These are phyloP conservation scores for Selenicereus undatus DNA, from an alignment of 148 eudicot genomes.

Conservation along the genomic window DNA sequence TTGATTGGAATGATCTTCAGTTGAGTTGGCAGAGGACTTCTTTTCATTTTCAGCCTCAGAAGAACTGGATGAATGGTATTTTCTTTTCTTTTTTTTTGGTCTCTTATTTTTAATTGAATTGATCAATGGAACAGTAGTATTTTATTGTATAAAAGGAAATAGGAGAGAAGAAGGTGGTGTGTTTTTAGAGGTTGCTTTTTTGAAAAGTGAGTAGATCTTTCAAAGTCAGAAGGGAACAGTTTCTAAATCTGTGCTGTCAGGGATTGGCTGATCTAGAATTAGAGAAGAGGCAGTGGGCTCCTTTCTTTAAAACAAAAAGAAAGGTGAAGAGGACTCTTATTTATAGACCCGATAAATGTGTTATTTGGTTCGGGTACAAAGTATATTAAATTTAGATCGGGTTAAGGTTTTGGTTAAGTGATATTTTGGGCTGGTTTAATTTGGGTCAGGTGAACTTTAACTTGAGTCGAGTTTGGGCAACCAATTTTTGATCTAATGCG, in stretches of 20 bases:
- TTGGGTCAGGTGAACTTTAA: too few species aligned
- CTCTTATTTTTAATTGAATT: background rate
- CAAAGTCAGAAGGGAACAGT: constrained; percentile 6
- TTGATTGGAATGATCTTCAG: constrained; percentile 41
- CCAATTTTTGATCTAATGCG: too few species aligned
- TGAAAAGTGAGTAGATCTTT: constrained; percentile 7
- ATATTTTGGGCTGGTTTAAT: too few species aligned
- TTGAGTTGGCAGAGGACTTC: constrained; percentile 66
- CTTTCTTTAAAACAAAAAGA: too few species aligned
- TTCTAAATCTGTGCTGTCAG: background rate
- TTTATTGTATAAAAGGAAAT: background rate
- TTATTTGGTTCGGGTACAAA: too few species aligned
- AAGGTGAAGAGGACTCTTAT: too few species aligned
- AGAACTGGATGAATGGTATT: constrained; percentile 85
- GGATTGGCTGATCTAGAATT: background rate
- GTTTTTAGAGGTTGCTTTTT: background rate
- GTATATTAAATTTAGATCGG: too few species aligned
- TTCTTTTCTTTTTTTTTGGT: background rate
- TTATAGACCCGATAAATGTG: too few species aligned
- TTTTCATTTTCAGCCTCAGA: constrained; percentile 66
- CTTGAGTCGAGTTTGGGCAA: too few species aligned
- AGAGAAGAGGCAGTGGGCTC: background rate
- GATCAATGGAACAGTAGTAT: background rate
- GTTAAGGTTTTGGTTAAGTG: too few species aligned
- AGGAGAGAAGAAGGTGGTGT: background rate